Base-by-base conservation (phyloP, 768 basidiomycete genomes). In the Serendipita sp. region DNA sequence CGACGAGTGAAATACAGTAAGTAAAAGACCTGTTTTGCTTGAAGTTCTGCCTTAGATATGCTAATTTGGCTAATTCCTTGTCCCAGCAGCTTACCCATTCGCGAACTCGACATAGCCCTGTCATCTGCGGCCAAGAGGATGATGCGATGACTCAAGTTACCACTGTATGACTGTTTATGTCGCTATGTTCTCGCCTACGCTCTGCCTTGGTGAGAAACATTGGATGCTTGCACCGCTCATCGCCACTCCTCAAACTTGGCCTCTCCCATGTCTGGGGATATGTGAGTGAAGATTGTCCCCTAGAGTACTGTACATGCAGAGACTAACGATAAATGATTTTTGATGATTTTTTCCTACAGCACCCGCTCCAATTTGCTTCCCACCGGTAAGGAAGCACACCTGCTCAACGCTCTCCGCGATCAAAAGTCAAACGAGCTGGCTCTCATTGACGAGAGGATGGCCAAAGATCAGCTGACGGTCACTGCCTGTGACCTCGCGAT, bases 201-300 rank as follows among this genome's bases (percentile, higher is more conserved):
- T 38, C 34, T 38, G 34, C 34, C 34, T 38, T 38, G 34, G 34
- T 38, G 38, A 38, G 38, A 38, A 38, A 14, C 38, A 38, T 38
- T 38, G 38, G 38, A 38, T 14, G 38, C 38, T 38, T 38, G 38
- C 38, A 14, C 9, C n/a, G 45, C n/a, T 28, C 45, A 48, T n/a
- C 45, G 45, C 45, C 45, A 20, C 45, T 38, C 45, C 45, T 48
- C 45, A 48, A 48, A 20, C 45, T 48, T 48, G 45, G 45, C n/a
- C 45, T 48, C 45, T 20, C 45, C 45, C 45, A 48, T 48, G 45
- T 48, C 45, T 48, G 45, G 45, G n/a, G 45, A 48, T 48, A 48
- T 48, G 45, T 48, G n/a, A 48, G 45, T 48, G 14, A 38, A 38
- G 14, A 38, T 1, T 0, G 14, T 14, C 38, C 14, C n/a, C 26